phyloP scores from a whole-genome alignment of 305 asterid genomes.

The Fraxinus dipetala region DNA sequence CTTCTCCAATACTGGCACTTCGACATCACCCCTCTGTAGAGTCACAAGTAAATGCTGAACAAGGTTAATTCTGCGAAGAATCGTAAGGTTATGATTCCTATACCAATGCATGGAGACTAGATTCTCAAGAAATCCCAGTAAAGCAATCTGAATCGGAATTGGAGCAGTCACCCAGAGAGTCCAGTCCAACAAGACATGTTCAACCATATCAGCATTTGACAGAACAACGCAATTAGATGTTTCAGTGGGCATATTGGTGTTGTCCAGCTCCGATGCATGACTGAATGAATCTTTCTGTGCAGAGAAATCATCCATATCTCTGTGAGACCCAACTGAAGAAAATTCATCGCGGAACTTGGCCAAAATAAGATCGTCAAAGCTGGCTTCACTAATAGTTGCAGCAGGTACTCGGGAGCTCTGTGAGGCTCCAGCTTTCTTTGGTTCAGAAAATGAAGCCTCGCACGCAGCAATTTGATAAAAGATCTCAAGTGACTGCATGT shows the following conservation, averaged over 20 bases:
- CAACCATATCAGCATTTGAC: conserved; percentile 98
- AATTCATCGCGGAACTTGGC: conserved; percentile 80
- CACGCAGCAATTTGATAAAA: conserved; percentile 98
- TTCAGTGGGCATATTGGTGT: conserved; percentile 66
- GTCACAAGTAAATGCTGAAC: conserved; percentile 97
- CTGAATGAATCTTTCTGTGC: conserved; percentile 83
- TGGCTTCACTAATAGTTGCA: conserved; percentile 47
- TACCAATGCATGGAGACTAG: conserved; percentile 99
- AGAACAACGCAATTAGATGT: conserved; percentile 94
- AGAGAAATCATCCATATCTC: conserved; percentile 92
- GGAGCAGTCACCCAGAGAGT: conserved; percentile 94
- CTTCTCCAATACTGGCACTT: conserved; percentile 92
- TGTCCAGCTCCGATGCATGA: conserved; percentile 87
- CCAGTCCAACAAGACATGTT: conserved; percentile 99
- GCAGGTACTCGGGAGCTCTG: conserved; percentile 54
- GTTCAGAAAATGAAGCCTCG: conserved; percentile 96
- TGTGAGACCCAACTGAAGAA: conserved; percentile 87
- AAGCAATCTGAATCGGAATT: conserved; percentile 76
- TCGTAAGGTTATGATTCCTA: conserved; percentile 93
- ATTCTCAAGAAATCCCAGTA: conserved; percentile 97
- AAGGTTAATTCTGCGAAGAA: conserved; percentile 92
- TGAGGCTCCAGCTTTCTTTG: conserved; percentile 46
- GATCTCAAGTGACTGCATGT: conserved; percentile 96
- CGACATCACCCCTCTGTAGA: conserved; percentile 98
- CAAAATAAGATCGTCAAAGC: conserved; percentile 70